phyloP scores from a whole-genome alignment of 805 yeast genomes.

The Blastobotrys robertii region DNA sequence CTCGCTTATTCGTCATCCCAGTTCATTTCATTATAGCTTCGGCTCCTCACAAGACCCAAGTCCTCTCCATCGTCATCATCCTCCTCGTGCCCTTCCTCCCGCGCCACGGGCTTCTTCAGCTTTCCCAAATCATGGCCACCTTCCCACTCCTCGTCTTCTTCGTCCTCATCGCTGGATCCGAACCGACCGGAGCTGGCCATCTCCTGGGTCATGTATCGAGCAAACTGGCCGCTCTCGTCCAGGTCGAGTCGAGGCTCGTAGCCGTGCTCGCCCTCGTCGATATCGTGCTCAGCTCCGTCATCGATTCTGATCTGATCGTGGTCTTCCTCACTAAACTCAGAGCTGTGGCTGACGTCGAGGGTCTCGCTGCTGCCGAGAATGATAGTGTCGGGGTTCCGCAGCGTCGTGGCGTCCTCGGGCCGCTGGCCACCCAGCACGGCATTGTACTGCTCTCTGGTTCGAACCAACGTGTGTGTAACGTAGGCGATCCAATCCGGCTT shows the following conservation, averaged over 20 bases:
- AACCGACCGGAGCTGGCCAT: constrained; percentile 46
- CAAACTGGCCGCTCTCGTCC: constrained; percentile 38
- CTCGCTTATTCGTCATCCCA: constrained; percentile 17
- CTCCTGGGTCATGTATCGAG: constrained; percentile 70
- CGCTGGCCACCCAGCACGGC: constrained; percentile 81
- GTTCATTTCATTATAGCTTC: constrained; percentile 29
- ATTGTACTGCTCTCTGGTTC: constrained; percentile 88
- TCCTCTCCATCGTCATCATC: constrained; percentile 28
- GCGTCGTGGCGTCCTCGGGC: constrained; percentile 27
- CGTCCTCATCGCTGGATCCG: constrained; percentile 48
- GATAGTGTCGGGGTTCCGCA: constrained; percentile 6
- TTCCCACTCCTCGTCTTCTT: constrained; percentile 39
- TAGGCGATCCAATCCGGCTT: constrained; percentile 68
- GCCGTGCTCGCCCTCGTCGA: constrained; percentile 21
- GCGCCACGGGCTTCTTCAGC: background rate
- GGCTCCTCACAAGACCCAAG: constrained; percentile 28
- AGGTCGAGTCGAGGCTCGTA: constrained; percentile 8
- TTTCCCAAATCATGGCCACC: constrained; percentile 3
- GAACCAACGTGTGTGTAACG: constrained; percentile 72
- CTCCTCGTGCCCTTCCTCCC: constrained; percentile 19
- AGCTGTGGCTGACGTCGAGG: constrained; percentile 5
- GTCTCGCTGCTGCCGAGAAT: constrained; percentile 18
- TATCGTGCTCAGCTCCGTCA: constrained; percentile 23
- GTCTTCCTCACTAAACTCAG: constrained; percentile 12
- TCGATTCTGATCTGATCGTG: constrained; percentile 16